These are phyloP conservation scores for Scorias spongiosa DNA, from an alignment of 2,329 filamentous ascomycete genomes.

Conservation along the genomic window DNA sequence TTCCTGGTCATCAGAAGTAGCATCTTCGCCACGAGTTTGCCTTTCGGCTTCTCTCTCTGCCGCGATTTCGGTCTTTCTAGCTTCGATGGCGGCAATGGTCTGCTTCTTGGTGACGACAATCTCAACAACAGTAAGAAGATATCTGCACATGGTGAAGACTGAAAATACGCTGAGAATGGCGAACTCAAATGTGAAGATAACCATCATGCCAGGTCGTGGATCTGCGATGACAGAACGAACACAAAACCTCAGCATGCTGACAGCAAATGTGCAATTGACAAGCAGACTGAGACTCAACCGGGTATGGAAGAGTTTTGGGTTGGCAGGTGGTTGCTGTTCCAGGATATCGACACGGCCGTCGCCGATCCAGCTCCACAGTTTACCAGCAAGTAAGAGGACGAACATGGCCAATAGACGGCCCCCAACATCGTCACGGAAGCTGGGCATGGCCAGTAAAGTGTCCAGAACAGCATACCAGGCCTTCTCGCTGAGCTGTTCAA, in stretches of 20 bases:
- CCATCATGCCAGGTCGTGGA: constrained; percentile 95
- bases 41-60: constrained; percentile 34
- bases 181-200: constrained; percentile 98
- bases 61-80: constrained; percentile 53
- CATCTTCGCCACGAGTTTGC: constrained; percentile 13
- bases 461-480: constrained; percentile 97
- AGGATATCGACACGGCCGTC: constrained; percentile 87
- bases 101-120: constrained; percentile 60
- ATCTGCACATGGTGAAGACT: constrained; percentile 62
- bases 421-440: constrained; percentile 88
- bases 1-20: constrained; percentile 30
- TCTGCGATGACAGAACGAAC: constrained; percentile 71
- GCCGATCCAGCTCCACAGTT: constrained; percentile 97
- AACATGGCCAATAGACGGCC: constrained; percentile 97
- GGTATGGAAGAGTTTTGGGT: constrained; percentile 74
- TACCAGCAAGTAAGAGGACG: constrained; percentile 75
- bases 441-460: constrained; percentile 94
- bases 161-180: constrained; percentile 72
- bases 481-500: constrained; percentile 93
- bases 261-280: constrained; percentile 65
- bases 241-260: constrained; percentile 66
- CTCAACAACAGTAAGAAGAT: constrained; percentile 64
- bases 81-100: constrained; percentile 51
- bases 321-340: constrained; percentile 85
- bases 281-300: constrained; percentile 65